Evolutionary conservation across 2,329 filamentous ascomycete species (phyloP).

Genomic region (Penicillium sp.): DNA sequence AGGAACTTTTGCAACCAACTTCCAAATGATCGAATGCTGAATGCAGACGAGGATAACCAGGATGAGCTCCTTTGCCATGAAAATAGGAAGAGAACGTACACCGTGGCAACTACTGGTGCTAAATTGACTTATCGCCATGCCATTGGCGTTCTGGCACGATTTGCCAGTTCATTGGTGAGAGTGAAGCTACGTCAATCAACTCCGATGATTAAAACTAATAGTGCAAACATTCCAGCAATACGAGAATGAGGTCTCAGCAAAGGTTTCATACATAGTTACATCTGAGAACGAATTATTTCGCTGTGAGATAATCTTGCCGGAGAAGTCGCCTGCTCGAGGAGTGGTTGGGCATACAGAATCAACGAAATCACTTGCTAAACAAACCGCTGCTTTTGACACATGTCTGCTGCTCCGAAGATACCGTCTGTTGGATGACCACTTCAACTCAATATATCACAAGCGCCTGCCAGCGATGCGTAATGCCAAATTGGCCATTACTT

Average conservation of each 20-base stretch:
- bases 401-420: constrained; percentile 68
- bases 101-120: constrained; percentile 67
- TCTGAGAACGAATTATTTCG: constrained; percentile 60
- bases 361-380: constrained; percentile 77
- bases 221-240: constrained; percentile 37
- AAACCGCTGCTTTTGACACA: constrained; percentile 81
- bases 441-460: constrained; percentile 72
- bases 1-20: constrained; percentile 73
- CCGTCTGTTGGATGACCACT: constrained; percentile 68
- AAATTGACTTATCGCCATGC: constrained; percentile 76
- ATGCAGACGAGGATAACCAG: constrained; percentile 58
- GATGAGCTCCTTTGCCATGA: constrained; percentile 58
- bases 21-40: constrained; percentile 70
- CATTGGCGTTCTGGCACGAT: constrained; percentile 68
- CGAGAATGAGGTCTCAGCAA: constrained; percentile 48
- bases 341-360: constrained; percentile 62
- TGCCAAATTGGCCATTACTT: constrained; percentile 75
- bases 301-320: constrained; percentile 77
- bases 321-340: constrained; percentile 67
- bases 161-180: constrained; percentile 64
- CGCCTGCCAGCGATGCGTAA: constrained; percentile 80
- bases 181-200: not conserved
- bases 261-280: constrained; percentile 62
- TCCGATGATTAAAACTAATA: not conserved
- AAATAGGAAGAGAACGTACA: constrained; percentile 54